Evolutionary conservation across 2,329 filamentous ascomycete genomes (phyloP).

Genomic region (Arthrobotrys sphaeroides): DNA sequence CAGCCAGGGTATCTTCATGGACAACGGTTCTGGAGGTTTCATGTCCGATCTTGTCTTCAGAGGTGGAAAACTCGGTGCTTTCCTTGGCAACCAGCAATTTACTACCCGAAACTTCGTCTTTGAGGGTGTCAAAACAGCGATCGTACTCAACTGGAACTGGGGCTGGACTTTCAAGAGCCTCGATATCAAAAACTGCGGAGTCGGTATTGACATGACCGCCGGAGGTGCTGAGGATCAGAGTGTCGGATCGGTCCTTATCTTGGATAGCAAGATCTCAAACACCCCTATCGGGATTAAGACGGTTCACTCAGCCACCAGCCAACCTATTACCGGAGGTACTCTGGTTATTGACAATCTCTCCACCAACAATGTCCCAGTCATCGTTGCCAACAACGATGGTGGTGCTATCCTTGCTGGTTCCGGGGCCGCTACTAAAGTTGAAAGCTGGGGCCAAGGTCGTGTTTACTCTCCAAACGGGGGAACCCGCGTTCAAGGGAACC

Average conservation of each 20-base stretch:
- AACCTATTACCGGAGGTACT: conserved; percentile 68
- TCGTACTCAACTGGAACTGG: conserved; percentile 95
- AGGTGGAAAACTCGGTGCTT: conserved; percentile 79
- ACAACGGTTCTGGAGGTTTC: conserved; percentile 76
- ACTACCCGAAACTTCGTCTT: conserved; percentile 84
- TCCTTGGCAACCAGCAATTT: conserved; percentile 87
- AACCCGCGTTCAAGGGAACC: conserved; percentile 69
- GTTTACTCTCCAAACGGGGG: conserved; percentile 68
- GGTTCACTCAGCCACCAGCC: conserved; percentile 77
- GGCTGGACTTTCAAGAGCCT: conserved; percentile 81
- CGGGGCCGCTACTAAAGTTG: conserved; percentile 27
- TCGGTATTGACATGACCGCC: conserved; percentile 82
- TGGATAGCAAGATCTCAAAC: conserved; percentile 81
- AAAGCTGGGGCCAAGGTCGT: conserved; percentile 61
- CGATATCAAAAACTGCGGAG: conserved; percentile 75
- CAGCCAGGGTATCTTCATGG: conserved; percentile 69
- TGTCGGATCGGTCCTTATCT: conserved; percentile 83
- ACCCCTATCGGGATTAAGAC: conserved; percentile 81
- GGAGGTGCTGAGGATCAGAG: conserved; percentile 71
- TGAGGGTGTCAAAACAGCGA: conserved; percentile 81
- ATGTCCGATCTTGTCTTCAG: conserved; percentile 86
- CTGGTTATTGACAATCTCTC: conserved; percentile 72
- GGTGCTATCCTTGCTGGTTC: conserved; percentile 38
- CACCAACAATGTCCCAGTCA: conserved; percentile 72
- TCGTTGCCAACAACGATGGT: conserved; percentile 92